Conservation (phyloP, 2,329 filamentous ascomycete genomes). For the Xylariales sp. region DNA sequence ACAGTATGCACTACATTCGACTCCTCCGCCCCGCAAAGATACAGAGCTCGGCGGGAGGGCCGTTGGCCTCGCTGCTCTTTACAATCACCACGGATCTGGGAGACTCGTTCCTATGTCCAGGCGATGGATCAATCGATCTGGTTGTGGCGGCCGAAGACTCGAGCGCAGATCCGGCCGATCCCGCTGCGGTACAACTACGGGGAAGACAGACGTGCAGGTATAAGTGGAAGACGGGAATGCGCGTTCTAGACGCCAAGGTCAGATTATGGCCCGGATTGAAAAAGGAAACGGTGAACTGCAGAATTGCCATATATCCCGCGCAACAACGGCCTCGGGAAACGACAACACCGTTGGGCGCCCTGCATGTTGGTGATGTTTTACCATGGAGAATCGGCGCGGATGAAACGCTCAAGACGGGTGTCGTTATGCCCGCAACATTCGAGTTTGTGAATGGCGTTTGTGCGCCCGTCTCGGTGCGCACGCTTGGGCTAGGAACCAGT, state of each 20-base stretch:
- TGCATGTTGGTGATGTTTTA: constrained; percentile 38
- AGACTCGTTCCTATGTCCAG: constrained; percentile 64
- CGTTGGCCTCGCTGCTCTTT: constrained; percentile 56
- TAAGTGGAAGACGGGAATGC: constrained; percentile 52
- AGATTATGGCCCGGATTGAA: constrained; percentile 32
- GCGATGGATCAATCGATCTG: constrained; percentile 58
- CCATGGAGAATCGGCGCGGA: constrained; percentile 29
- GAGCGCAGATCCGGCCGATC: constrained; percentile 9
- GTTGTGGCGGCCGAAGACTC: constrained; percentile 52
- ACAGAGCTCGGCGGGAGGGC: constrained; percentile 32
- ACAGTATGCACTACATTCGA: constrained; percentile 67
- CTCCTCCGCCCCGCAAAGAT: constrained; percentile 62
- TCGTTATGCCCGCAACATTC: constrained; percentile 45
- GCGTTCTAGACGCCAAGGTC: constrained; percentile 53
- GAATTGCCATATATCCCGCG: constrained; percentile 39
- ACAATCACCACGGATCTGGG: constrained; percentile 69
- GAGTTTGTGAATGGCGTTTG: constrained; percentile 41
- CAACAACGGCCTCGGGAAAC: constrained; percentile 23
- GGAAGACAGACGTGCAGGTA: constrained; percentile 11
- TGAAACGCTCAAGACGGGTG: constrained; percentile 25
- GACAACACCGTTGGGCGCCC: constrained; percentile 24
- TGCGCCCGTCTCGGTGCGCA: constrained; percentile 42
- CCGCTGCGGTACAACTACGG: constrained; percentile 4
- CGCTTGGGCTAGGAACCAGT: constrained; percentile 31
- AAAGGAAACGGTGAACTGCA: constrained; percentile 36